These are phyloP conservation scores for Vitis cinerea DNA, from an alignment of 164 flowering plant genomes.

Conservation along the genomic window DNA sequence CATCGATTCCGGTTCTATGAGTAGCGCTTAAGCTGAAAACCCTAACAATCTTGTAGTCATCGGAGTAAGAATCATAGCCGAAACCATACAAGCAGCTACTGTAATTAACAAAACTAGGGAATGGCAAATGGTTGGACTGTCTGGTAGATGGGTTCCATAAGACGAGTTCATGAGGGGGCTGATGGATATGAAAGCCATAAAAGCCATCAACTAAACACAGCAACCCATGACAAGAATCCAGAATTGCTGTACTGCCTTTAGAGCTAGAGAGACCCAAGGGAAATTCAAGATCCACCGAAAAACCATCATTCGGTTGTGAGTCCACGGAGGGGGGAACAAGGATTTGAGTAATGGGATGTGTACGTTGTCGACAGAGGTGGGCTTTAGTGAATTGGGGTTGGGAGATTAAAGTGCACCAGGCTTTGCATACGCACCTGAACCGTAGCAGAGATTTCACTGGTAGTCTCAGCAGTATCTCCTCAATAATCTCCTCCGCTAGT, in stretches of 20 bases:
- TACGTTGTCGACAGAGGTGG: conserved; percentile 14
- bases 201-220: conserved; percentile 9
- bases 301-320: neutral
- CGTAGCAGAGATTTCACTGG: conserved; percentile 10
- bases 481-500: conserved; percentile 3
- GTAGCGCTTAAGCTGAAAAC: too few relatives aligned
- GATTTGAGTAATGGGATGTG: too few relatives aligned
- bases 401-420: conserved; percentile 16
- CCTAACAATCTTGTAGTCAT: too few relatives aligned
- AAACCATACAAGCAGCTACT: too few relatives aligned
- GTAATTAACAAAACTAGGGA: too few relatives aligned
- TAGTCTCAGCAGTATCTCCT: conserved; percentile 12
- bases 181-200: too few relatives aligned
- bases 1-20: too few relatives aligned
- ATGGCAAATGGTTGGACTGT: conserved; percentile 14
- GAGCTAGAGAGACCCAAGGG: neutral
- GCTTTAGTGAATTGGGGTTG: conserved; percentile 14
- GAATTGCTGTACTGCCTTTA: conserved; percentile 2
- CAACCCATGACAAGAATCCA: conserved; percentile 32
- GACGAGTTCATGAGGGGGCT: neutral
- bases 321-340: neutral
- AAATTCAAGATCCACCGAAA: conserved; percentile 7
- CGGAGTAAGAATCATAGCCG: too few relatives aligned
- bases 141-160: conserved; percentile 29
- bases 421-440: conserved; percentile 21